Evolutionary conservation across 441 rosid genomes (phyloP), one percentile per base, ranked within the genome.

Genomic region (Pelargonium australe): DNA sequence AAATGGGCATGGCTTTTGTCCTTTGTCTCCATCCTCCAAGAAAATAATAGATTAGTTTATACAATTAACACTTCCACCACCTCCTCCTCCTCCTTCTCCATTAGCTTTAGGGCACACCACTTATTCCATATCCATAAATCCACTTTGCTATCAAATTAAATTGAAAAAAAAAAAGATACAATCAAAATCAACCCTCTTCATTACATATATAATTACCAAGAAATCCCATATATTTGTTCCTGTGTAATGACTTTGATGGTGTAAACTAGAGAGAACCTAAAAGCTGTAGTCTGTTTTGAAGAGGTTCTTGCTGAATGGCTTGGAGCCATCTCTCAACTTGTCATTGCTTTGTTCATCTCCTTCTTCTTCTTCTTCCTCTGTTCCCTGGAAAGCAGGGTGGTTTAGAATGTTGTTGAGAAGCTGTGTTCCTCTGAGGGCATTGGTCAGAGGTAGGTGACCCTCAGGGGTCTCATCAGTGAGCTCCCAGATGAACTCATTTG

Each of bases 371-470:
- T 76, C 90, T 25, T 74, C 86, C 40, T 62, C 87, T 0, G 66
- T 62, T 17, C 5, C 75, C 8, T 70, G 84, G 82, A 94, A 94
- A 45, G 96, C 96, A 0, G 95, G 96, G 78, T 94, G 98, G 58
- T 69, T 88, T 5, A 94, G 77, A 68, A 94, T 81, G 70, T 84
- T 41, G 60, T 55, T 85, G 14, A 94, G 78, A 68, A 94, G 73
- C 79, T 79, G 97, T 0, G 88, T 89, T 11, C 98, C 98, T 74
- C 98, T 81, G 4, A 94, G 80, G 3, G 98, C 97, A 76, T 94
- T 94, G 0, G 98, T 94, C 61, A 94, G 79, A 14, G 98, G 98
- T 80, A 94, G 69, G 65, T 94, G 96, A 2, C 96, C 97, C 31
- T 82, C 79, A 3, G 98, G 96, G 4, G 89, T 91, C 61, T 88